Percentiles rank a stretch among this genome's conserved stretches.
These are phyloP conservation scores for Triticum turgidum DNA, from an alignment of 176 grass and related monocot genomes.

Conservation along the genomic window DNA sequence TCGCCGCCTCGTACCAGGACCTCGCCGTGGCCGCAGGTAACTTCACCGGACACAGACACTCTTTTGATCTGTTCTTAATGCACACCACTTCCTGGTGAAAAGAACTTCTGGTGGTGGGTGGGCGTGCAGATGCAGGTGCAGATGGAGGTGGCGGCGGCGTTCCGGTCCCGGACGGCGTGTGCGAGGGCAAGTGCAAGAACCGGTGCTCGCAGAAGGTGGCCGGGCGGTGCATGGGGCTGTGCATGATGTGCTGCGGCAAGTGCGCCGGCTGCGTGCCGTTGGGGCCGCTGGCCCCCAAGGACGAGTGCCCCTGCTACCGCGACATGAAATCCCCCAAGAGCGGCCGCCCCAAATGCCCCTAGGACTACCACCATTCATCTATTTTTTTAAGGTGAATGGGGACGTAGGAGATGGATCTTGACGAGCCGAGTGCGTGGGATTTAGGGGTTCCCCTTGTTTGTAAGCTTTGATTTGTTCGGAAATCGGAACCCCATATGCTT, in stretches of 20 bases:
- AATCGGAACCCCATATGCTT: too few relatives aligned
- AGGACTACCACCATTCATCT: background rate
- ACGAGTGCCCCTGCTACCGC: conserved; percentile 86
- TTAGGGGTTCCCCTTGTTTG: background rate
- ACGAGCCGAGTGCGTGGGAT: too few relatives aligned
- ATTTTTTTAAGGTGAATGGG: background rate
- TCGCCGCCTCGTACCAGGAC: conserved; percentile 5
- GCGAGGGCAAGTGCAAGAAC: conserved; percentile 58
- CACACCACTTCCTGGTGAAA: too few relatives aligned
- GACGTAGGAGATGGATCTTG: too few relatives aligned
- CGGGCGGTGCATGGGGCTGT: conserved; percentile 53
- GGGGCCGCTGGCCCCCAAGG: conserved; percentile 69
- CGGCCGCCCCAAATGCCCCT: conserved; percentile 73
- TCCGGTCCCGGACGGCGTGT: background rate
- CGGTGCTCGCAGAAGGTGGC: conserved; percentile 64
- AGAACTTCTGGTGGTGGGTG: background rate
- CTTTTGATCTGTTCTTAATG: background rate
- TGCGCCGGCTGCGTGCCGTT: conserved; percentile 79
- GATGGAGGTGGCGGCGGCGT: too few relatives aligned
- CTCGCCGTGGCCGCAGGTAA: conserved; percentile 37
- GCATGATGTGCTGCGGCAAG: conserved; percentile 66
- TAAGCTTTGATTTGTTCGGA: background rate
- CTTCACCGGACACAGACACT: background rate
- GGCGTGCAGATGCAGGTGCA: conserved; percentile 1
- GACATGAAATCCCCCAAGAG: conserved; percentile 58